These are phyloP conservation scores for Coemansia sp. DNA, from an alignment of 192 early-diverging fungal species.

Conservation along the genomic window DNA sequence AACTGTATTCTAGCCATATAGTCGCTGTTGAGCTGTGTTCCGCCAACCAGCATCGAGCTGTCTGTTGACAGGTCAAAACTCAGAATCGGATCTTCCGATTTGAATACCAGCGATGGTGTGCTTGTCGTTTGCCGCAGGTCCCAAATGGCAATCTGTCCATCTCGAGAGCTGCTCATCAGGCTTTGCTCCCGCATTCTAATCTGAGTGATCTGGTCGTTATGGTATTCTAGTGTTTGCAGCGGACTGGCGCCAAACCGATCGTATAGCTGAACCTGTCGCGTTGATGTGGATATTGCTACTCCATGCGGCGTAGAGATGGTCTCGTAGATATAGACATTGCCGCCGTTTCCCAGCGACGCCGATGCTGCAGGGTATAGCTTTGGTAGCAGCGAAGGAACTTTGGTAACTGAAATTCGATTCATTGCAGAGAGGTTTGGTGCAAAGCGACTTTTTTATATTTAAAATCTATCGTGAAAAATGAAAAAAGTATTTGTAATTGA, in stretches of 20 bases:
- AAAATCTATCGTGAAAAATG: too few species aligned
- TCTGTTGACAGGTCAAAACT: constrained; percentile 51
- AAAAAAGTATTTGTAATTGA: too few species aligned
- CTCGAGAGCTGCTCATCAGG: constrained; percentile 63
- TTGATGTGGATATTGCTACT: constrained; percentile 56
- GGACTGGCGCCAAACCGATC: constrained; percentile 54
- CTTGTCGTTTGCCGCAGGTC: constrained; percentile 58
- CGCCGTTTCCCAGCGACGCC: constrained; percentile 8
- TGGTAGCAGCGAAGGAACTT: constrained; percentile 36
- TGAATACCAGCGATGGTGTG: constrained; percentile 29
- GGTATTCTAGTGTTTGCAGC: constrained; percentile 54
- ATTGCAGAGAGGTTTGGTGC: constrained; percentile 15
- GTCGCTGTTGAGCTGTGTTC: constrained; percentile 27
- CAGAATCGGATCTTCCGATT: constrained; percentile 51
- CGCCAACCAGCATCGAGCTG: constrained; percentile 29
- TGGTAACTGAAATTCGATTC: constrained; percentile 33
- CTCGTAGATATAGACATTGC: constrained; percentile 43
- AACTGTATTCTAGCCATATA: constrained; percentile 47
- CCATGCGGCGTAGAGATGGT: constrained; percentile 20
- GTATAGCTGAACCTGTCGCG: constrained; percentile 64
- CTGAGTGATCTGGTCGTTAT: constrained; percentile 62
- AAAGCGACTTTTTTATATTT: too few species aligned
- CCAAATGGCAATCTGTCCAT: constrained; percentile 63
- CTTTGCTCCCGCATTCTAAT: constrained; percentile 54
- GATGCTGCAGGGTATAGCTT: constrained; percentile 14